Base-by-base conservation (phyloP, 352 stramenopile genomes). In the Phytophthora pini region DNA sequence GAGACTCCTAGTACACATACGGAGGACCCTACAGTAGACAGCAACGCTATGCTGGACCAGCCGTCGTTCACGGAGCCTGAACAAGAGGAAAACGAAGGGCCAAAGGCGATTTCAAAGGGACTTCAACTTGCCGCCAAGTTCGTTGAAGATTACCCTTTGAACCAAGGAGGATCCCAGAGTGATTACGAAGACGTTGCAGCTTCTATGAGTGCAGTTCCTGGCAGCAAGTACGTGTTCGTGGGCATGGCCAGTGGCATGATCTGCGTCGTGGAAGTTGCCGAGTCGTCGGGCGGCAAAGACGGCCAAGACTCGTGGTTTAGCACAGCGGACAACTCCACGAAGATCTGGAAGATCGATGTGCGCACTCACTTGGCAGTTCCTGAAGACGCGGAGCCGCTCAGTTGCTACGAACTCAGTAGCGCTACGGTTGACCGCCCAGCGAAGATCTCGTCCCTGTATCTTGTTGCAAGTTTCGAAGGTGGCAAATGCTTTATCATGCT, bases 401-500 rank as follows among this genome's bases (percentile, higher is more conserved):
- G 72, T 34, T 94, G 85, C 52, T 89, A 88, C 38, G 68, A 70
- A 2, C 52, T 93, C 38, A 77, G 82, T 11, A 79, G 77, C 27
- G 85, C 79, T 5, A 78, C 82, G 6, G 57, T 61, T 29, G 77
- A 89, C 12, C 56, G 70, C 8, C 40, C 66, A 1, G 50, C 51
- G 1, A 49, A 55, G 50, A 65, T 74, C 49, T 31, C 74, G 48
- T 77, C 65, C 31, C 65, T 94, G 29, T 78, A 73, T 48, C 61
- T 94, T 5, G 78, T 91, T 43, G 83, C 83, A 47, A 88, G 71
- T 60, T 94, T 94, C 64, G 78, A 88, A 64, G 79, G 78, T n/a
- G 83, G 81, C 43, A 89, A 88, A 56, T 94, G 85, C 56, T 94
- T 94, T 51, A 89, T 94, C 56, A 84, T 94, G 76, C 57, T 90